These are phyloP conservation scores for Ceratobasidium theobromae DNA, from an alignment of 1,284 basidiomycete genomes.

Conservation along the genomic window DNA sequence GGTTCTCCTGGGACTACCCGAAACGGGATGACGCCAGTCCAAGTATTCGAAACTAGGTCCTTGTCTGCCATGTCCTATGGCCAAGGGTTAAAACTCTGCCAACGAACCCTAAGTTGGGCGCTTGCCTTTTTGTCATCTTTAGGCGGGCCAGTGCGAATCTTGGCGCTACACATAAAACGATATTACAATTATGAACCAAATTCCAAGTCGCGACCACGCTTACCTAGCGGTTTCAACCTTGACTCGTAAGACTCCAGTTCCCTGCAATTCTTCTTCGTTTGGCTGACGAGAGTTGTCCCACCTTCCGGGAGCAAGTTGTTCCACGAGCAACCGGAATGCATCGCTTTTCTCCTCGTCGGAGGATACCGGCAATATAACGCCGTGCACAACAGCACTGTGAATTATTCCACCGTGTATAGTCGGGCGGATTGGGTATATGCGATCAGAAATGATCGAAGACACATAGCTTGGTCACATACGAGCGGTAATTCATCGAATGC, in stretches of 20 bases:
- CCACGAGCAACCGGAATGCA: slow-evolving; percentile 36
- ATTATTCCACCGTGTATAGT: neutral
- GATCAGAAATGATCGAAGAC: neutral
- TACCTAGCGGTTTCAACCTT: slow-evolving; percentile 39
- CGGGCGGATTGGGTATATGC: neutral
- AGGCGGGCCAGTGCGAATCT: slow-evolving; percentile 38
- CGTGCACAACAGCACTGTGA: slow-evolving; percentile 39
- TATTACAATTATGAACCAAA: neutral
- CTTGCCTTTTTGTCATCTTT: slow-evolving; percentile 38
- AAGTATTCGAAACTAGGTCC: slow-evolving; percentile 18
- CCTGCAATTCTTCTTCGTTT: slow-evolving; percentile 37
- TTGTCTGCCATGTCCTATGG: slow-evolving; percentile 5
- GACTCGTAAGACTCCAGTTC: slow-evolving; percentile 40
- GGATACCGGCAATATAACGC: slow-evolving; percentile 37
- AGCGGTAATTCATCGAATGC: slow-evolving; percentile 40
- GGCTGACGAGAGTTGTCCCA: slow-evolving; percentile 38
- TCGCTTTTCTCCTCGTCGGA: slow-evolving; percentile 33
- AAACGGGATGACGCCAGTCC: slow-evolving; percentile 19
- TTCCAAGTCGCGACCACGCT: slow-evolving; percentile 2
- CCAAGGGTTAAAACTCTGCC: neutral
- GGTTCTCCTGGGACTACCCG: slow-evolving; percentile 10
- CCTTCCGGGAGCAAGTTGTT: slow-evolving; percentile 37
- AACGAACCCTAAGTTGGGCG: neutral
- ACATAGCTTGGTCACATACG: neutral
- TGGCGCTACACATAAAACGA: slow-evolving; percentile 36